phyloP scores from a whole-genome alignment of 495 filamentous ascomycete genomes.

The Tuber indicum region DNA sequence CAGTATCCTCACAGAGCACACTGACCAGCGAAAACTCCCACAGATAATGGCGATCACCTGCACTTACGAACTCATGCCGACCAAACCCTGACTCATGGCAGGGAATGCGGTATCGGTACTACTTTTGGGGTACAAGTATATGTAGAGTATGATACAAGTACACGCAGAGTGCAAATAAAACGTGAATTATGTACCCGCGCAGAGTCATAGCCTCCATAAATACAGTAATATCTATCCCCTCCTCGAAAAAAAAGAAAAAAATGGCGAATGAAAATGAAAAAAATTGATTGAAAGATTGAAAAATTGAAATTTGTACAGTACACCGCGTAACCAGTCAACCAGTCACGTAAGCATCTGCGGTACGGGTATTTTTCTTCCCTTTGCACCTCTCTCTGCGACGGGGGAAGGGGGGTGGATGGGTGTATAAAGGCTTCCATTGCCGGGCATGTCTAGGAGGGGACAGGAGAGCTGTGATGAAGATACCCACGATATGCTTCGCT shows the following conservation, averaged over 20 bases:
- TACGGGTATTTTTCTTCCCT: slow-evolving; percentile 4
- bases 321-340: not conserved
- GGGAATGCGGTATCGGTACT: not conserved
- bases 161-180: not conserved
- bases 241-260: no score
- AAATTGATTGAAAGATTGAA: no score
- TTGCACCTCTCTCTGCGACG: not conserved
- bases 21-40: not conserved
- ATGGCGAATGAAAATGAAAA: no score
- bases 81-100: not conserved
- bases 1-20: not conserved
- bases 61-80: not conserved
- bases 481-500: slow-evolving; percentile 26
- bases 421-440: slow-evolving; percentile 10
- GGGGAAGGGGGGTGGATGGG: not conserved
- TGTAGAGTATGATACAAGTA: no score
- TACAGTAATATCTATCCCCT: not conserved
- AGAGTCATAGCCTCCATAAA: not conserved
- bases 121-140: no score
- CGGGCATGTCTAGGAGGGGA: not conserved
- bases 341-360: not conserved
- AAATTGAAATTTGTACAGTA: no score
- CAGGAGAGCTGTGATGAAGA: slow-evolving; percentile 15
- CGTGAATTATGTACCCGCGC: not conserved
- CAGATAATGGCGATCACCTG: not conserved